phyloP scores from a whole-genome alignment of 331 rosid genomes.

The Stylosanthes scabra region DNA sequence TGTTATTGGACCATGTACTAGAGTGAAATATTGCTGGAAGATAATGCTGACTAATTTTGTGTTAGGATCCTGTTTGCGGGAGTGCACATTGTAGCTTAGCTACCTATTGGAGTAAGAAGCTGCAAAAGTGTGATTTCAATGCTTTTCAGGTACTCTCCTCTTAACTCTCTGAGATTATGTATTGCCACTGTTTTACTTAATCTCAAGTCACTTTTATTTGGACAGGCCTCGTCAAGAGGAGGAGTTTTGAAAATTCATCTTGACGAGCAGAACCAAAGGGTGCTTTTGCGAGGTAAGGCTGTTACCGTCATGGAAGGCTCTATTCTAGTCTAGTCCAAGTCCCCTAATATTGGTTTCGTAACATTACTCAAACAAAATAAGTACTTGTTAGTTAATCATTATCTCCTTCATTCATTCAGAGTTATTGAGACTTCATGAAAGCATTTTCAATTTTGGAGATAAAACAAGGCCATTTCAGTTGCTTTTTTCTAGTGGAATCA shows the following conservation, averaged over 20 bases:
- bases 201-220: background rate
- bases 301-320: slow-evolving; percentile 76
- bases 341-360: background rate
- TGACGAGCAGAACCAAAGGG: slow-evolving; percentile 72
- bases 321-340: slow-evolving; percentile 49
- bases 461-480: background rate
- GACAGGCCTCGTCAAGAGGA: slow-evolving; percentile 82
- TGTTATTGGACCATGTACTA: too few species aligned
- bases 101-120: slow-evolving; percentile 70
- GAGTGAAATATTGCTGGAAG: too few species aligned
- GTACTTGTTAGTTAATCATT: background rate
- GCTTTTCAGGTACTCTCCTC: slow-evolving; percentile 45
- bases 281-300: slow-evolving; percentile 82
- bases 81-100: slow-evolving; percentile 86
- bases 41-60: background rate
- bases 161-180: background rate
- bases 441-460: background rate
- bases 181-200: background rate
- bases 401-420: background rate
- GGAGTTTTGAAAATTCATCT: slow-evolving; percentile 64
- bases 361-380: too few species aligned
- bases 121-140: slow-evolving; percentile 70
- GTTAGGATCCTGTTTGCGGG: slow-evolving; percentile 84
- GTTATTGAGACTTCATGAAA: background rate
- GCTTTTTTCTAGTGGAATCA: background rate